These are phyloP conservation scores for Betula pendula DNA, from an alignment of 306 rosid genomes.

Conservation along the genomic window DNA sequence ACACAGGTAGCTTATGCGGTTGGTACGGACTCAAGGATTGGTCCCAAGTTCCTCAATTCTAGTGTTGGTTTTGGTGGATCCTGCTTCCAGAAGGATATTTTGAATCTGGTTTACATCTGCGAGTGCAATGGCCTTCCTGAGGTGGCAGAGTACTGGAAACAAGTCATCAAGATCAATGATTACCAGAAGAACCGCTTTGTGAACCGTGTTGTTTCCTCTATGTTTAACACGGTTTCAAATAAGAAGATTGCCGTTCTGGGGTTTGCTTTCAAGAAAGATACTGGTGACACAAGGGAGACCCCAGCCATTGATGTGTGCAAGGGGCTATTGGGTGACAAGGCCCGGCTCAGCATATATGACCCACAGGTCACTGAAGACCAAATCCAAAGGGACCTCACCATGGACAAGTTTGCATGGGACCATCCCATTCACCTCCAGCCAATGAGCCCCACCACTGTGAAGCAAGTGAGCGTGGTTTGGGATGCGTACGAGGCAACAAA, in stretches of 20 bases:
- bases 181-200: constrained; percentile 92
- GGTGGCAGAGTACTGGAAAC: constrained; percentile 99
- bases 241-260: constrained; percentile 84
- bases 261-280: constrained; percentile 96
- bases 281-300: constrained; percentile 91
- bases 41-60: constrained; percentile 84
- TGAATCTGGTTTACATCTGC: constrained; percentile 88
- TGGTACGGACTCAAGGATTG: constrained; percentile 89
- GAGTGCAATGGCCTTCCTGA: constrained; percentile 97
- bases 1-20: constrained; percentile 78
- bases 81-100: constrained; percentile 92
- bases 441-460: constrained; percentile 70
- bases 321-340: constrained; percentile 82
- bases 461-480: constrained; percentile 80
- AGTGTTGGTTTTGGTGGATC: constrained; percentile 99
- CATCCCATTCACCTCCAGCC: constrained; percentile 90
- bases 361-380: constrained; percentile 86
- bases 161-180: constrained; percentile 90
- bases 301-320: constrained; percentile 94
- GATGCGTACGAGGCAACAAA: constrained; percentile 87
- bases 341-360: constrained; percentile 74
- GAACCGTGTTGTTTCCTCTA: constrained; percentile 84
- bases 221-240: constrained; percentile 86
- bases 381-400: constrained; percentile 80
- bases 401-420: constrained; percentile 93